Conservation (phyloP, 2,329 filamentous ascomycete genomes). For the Scytalidium lignicola region DNA sequence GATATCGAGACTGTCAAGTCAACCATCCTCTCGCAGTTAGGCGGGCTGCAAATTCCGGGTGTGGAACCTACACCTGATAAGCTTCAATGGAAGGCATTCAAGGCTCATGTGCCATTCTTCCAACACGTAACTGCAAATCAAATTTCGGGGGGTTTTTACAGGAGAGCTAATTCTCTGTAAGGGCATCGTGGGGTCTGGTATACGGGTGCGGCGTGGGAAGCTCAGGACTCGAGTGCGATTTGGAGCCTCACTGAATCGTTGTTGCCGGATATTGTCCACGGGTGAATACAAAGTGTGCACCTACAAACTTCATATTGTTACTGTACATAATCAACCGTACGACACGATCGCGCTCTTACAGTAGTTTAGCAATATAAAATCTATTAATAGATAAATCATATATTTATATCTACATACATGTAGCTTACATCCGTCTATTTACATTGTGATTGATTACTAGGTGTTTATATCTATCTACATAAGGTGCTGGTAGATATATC, state of each 20-base stretch:
- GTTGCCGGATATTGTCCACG: slow-evolving; percentile 8
- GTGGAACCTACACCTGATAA: not conserved
- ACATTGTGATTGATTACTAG: no score
- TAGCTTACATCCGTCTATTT: no score
- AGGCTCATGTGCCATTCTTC: slow-evolving; percentile 17
- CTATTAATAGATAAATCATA: no score
- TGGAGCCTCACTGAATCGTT: slow-evolving; percentile 26
- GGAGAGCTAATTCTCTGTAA: slow-evolving; percentile 36
- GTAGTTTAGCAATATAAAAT: no score
- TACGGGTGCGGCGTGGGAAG: slow-evolving; percentile 35
- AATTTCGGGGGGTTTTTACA: slow-evolving; percentile 36
- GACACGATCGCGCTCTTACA: no score
- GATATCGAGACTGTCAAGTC: slow-evolving; percentile 10
- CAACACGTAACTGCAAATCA: slow-evolving; percentile 24
- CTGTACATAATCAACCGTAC: no score
- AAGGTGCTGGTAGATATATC: no score
- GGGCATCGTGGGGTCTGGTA: slow-evolving; percentile 39
- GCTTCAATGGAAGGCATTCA: slow-evolving; percentile 11
- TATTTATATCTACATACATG: no score
- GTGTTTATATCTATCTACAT: no score
- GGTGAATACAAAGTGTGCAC: no score
- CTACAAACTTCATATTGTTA: no score
- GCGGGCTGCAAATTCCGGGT: slow-evolving; percentile 5
- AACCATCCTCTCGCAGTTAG: slow-evolving; percentile 10
- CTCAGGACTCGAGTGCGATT: slow-evolving; percentile 26